Base-by-base conservation (phyloP, 1,284 basidiomycete species). In the Moesziomyces globuligerus region DNA sequence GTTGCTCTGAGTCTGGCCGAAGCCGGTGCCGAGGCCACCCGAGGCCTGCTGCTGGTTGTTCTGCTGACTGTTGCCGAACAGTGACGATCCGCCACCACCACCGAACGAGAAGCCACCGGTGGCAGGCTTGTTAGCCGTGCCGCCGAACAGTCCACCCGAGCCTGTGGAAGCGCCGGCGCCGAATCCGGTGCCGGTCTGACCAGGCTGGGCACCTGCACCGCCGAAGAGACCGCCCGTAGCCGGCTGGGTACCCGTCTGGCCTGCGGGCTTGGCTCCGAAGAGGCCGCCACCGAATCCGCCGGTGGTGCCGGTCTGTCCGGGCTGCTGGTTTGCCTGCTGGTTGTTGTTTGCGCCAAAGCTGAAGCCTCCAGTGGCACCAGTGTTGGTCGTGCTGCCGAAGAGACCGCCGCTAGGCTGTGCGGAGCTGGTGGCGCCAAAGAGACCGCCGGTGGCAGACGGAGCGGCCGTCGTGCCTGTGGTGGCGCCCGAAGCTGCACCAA, bases 191-290 rank as follows among this genome's bases (percentile, higher is more conserved):
- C 68, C 28, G 40, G 59, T 40, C 80, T 83, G 66, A 83, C 84
- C 53, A 24, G 58, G 42, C 64, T 68, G 49, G 28, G 64, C 60
- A 24, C 69, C 54, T 26, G 58, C 29, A 18, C 32, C 29, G 34
- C 79, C 76, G 32, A 85, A 85, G 17, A 85, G 74, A 28, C 83
- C 83, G 7, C 80, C 80, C 9, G 81, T 70, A 13, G 81, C 74
- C 9, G 74, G 74, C 64, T 69, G 71, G 7, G 71, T 46, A 18
- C 67, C 66, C 3, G 62, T 71, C 47, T 68, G 65, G 26, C 66
- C 71, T 4, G 72, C 65, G n/a, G 79, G 77, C 67, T 79, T 76
- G 26, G 67, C 70, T 20, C 76, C 79, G 48, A 81, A 81, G 39
- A 79, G 70, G 42, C 77, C 74, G 24, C 72, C 74, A n/a, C 74